These are phyloP conservation scores for Vanderwaltozyma verrucispora DNA, from an alignment of 805 yeast species.

Conservation along the genomic window DNA sequence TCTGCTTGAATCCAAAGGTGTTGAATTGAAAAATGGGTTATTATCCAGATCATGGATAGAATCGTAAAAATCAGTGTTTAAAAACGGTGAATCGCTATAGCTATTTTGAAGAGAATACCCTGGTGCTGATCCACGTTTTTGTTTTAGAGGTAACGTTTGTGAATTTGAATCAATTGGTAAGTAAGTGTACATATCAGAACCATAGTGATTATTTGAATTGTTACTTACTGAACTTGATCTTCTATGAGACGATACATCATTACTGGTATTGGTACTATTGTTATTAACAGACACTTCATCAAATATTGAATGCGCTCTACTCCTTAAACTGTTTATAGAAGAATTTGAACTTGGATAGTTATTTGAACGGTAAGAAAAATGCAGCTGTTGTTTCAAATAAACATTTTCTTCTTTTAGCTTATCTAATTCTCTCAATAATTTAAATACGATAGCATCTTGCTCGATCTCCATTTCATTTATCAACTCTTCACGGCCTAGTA, in stretches of 20 bases:
- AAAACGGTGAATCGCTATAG: neutral
- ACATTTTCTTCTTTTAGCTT: slow-evolving; percentile 39
- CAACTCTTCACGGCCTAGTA: slow-evolving; percentile 32
- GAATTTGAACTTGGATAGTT: too few species aligned
- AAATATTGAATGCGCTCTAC: too few species aligned
- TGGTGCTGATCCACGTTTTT: neutral
- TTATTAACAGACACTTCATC: too few species aligned
- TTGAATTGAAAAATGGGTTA: too few species aligned
- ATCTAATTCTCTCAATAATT: slow-evolving; percentile 43
- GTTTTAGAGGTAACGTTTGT: neutral
- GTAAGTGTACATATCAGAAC: neutral
- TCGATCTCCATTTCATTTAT: slow-evolving; percentile 54
- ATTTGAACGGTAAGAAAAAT: neutral
- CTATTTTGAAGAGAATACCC: neutral
- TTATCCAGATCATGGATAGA: too few species aligned
- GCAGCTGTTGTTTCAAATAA: slow-evolving; percentile 23
- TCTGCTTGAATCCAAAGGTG: too few species aligned
- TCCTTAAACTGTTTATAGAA: too few species aligned
- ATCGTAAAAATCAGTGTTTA: neutral
- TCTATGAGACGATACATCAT: too few species aligned
- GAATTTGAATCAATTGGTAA: neutral
- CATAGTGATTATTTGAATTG: too few species aligned
- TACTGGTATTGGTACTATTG: too few species aligned
- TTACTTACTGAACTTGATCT: too few species aligned
- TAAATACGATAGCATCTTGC: slow-evolving; percentile 52